phyloP scores from a whole-genome alignment of 345 rosid genomes.

The Lepidium aucheri region DNA sequence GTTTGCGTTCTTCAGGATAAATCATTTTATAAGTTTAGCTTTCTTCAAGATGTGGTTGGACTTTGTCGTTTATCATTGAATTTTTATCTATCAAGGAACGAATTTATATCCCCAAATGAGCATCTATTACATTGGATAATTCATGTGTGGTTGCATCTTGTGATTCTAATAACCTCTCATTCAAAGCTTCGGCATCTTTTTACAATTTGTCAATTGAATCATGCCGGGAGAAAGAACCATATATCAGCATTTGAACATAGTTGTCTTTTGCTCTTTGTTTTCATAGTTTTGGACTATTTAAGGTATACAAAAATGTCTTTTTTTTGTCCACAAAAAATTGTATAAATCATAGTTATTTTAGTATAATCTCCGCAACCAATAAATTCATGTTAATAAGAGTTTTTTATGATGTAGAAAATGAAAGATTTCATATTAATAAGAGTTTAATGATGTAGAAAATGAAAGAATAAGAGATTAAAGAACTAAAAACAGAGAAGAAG shows the following conservation, averaged over 20 bases:
- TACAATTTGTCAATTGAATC: neutral
- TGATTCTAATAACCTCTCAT: neutral
- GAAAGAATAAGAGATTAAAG: neutral
- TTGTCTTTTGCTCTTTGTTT: neutral
- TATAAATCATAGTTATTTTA: neutral
- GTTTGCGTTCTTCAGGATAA: neutral
- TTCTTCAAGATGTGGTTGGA: conserved; percentile 3
- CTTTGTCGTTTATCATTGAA: neutral
- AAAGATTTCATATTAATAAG: neutral
- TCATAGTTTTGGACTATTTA: no score
- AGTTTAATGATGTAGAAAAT: neutral
- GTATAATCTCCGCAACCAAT: no score
- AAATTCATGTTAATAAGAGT: no score
- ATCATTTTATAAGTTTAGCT: neutral
- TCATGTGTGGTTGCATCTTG: neutral
- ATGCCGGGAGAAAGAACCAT: neutral
- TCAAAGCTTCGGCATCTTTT: neutral
- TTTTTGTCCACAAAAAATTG: neutral
- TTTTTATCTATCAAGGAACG: neutral
- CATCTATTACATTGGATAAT: neutral
- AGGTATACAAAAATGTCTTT: neutral
- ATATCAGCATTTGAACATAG: neutral
- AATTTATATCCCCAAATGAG: neutral
- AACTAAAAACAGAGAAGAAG: neutral
- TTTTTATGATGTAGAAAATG: neutral